Evolutionary conservation across 2,329 filamentous ascomycete genomes (phyloP).

Genomic region (Talaromyces sp.): DNA sequence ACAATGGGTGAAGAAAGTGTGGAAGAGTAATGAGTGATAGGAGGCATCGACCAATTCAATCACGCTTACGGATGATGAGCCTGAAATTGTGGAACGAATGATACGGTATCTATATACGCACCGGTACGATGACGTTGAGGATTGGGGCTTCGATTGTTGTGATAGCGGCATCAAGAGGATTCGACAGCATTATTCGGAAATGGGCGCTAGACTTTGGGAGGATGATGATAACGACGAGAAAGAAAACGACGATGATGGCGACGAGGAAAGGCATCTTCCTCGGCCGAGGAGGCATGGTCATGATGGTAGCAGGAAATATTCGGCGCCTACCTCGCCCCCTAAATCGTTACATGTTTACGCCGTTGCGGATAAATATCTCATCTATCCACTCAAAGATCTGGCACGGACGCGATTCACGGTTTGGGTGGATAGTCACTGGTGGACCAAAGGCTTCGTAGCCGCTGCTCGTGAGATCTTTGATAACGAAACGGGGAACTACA

Average conservation of each 20-base stretch:
- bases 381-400: constrained; percentile 16
- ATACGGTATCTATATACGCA: constrained; percentile 20
- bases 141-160: constrained; percentile 13
- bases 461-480: constrained; percentile 20
- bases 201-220: not conserved
- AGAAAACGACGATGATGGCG: not conserved
- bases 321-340: not conserved
- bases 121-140: constrained; percentile 18
- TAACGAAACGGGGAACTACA: constrained; percentile 20
- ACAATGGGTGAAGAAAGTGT: too few species aligned
- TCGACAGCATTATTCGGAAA: constrained; percentile 8
- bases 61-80: constrained; percentile 19
- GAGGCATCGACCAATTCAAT: constrained; percentile 18
- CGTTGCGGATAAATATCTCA: constrained; percentile 21
- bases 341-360: constrained; percentile 19
- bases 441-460: constrained; percentile 12
- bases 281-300: not conserved
- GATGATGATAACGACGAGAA: not conserved
- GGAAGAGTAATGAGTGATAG: not conserved
- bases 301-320: not conserved
- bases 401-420: constrained; percentile 17
- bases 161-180: constrained; percentile 6
- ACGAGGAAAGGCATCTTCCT: not conserved
- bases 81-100: constrained; percentile 20
- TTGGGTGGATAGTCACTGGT: constrained; percentile 19